Evolutionary conservation across 345 rosid genomes (phyloP).

Genomic region (Pelargonium nanum): DNA sequence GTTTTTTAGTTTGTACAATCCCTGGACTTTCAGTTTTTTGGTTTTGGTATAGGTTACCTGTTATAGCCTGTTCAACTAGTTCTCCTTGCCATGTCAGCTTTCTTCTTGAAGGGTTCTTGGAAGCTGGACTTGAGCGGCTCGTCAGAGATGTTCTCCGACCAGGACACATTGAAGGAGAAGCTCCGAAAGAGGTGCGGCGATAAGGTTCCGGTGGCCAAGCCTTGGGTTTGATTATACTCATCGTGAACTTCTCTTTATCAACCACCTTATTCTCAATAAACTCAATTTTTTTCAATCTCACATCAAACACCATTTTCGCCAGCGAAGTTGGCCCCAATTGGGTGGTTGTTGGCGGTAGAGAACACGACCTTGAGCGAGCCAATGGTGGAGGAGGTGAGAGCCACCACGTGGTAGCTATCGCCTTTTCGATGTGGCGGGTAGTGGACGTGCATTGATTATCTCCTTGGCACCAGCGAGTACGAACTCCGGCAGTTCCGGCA

Average conservation of each 20-base stretch:
- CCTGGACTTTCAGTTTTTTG: no score
- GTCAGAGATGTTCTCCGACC: constrained; percentile 7
- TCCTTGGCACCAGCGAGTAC: constrained; percentile 3
- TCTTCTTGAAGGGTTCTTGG: no score
- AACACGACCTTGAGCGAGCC: neutral
- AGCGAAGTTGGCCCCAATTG: no score
- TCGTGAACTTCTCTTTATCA: constrained; percentile 22
- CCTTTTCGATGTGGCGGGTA: neutral
- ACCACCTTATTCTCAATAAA: neutral
- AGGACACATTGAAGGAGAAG: constrained; percentile 51
- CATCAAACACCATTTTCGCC: no score
- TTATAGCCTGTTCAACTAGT: no score
- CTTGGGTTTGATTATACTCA: constrained; percentile 62
- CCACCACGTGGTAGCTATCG: neutral
- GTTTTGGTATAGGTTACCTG: no score
- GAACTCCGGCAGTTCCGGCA: neutral
- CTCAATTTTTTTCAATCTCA: neutral
- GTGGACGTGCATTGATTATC: neutral
- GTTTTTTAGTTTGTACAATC: no score
- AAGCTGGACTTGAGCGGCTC: constrained; percentile 27
- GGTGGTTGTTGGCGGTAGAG: no score
- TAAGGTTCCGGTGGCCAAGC: constrained; percentile 50
- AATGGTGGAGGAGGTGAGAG: constrained; percentile 3
- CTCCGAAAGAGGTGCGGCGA: constrained; percentile 43
- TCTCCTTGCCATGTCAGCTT: no score